Conservation (phyloP, 2,329 filamentous ascomycete genomes). For the Clarireedia hainanense region DNA sequence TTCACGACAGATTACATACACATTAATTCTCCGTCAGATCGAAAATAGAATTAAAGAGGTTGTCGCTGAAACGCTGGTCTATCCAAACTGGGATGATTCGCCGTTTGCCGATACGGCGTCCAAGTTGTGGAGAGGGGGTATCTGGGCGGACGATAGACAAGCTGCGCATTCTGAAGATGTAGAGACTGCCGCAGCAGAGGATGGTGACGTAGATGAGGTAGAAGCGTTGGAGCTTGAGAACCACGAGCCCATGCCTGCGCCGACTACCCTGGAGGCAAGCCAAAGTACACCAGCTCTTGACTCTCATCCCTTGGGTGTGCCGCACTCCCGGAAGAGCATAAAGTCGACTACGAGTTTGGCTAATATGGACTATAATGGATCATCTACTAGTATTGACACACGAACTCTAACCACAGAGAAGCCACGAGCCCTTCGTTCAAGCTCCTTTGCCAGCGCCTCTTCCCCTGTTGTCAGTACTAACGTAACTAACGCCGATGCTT, state of each 20-base stretch:
- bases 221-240: constrained; percentile 28
- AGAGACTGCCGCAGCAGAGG: constrained; percentile 35
- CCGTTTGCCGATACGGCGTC: constrained; percentile 78
- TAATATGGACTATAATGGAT: constrained; percentile 31
- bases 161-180: constrained; percentile 33
- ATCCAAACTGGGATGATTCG: constrained; percentile 93
- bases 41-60: constrained; percentile 94
- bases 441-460: constrained; percentile 54
- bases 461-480: constrained; percentile 62
- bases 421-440: constrained; percentile 50
- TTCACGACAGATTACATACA: constrained; percentile 90
- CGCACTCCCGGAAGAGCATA: constrained; percentile 42
- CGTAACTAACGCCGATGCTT: constrained; percentile 56
- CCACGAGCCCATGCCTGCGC: constrained; percentile 30
- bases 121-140: constrained; percentile 76
- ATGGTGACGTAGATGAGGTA: constrained; percentile 39
- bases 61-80: constrained; percentile 81
- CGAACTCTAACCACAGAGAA: constrained; percentile 35
- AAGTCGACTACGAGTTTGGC: constrained; percentile 23
- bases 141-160: constrained; percentile 56
- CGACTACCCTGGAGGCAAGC: constrained; percentile 46
- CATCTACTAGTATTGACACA: constrained; percentile 42
- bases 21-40: constrained; percentile 83
- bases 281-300: constrained; percentile 42
- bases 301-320: constrained; percentile 32